phyloP scores from a whole-genome alignment of 345 rosid species.

The Boechera divaricarpa region DNA sequence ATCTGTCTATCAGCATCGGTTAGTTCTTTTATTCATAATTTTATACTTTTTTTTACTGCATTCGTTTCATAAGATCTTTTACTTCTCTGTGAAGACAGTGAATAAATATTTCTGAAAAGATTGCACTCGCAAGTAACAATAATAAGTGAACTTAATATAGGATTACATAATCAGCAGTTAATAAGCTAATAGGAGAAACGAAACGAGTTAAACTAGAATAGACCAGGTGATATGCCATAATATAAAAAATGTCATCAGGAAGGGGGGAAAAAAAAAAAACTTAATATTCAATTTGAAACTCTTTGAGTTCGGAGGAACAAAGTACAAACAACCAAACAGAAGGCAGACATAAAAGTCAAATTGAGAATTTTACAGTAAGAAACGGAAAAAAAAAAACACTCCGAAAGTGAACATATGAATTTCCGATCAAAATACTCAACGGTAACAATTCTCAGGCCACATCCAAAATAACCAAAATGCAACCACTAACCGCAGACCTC shows the following conservation, averaged over 20 bases:
- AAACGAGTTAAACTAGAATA: too few species aligned
- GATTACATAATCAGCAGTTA: neutral
- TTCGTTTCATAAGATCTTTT: neutral
- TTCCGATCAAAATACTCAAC: neutral
- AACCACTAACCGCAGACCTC: conserved; percentile 26
- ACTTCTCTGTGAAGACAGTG: too few species aligned
- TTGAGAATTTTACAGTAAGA: conserved; percentile 10
- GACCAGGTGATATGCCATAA: too few species aligned
- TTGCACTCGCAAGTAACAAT: too few species aligned
- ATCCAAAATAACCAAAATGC: conserved; percentile 29
- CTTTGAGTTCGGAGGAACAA: conserved; percentile 15
- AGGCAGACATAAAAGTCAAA: conserved; percentile 4
- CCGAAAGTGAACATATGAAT: neutral
- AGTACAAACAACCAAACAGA: conserved; percentile 14
- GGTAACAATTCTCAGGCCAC: conserved; percentile 11
- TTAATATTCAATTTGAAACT: conserved; percentile 2
- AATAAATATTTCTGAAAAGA: too few species aligned
- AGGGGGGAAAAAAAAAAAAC: neutral
- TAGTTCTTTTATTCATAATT: too few species aligned
- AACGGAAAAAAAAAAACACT: neutral
- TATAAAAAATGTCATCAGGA: neutral
- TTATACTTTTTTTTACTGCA: too few species aligned
- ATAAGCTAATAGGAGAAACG: too few species aligned
- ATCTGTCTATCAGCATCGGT: neutral
- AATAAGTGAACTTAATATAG: neutral